Evolutionary conservation across 2,329 filamentous ascomycete species (phyloP), one percentile per base, ranked within the genome.

Genomic region (Fusarium dlaminii): DNA sequence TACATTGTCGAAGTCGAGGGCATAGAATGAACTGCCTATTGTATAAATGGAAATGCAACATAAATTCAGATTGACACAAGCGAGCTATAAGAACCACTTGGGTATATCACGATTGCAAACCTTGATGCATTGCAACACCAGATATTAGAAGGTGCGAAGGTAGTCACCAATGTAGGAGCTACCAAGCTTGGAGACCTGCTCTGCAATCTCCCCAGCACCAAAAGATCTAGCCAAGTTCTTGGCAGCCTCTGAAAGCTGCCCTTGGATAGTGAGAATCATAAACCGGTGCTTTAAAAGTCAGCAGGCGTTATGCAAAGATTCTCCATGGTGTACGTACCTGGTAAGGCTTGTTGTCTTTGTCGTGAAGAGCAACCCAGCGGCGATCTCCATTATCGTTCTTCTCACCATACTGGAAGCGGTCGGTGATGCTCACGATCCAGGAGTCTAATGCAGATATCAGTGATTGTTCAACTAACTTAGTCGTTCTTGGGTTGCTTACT

Each of bases 331-430:
- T 17, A 13, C 48, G 6, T 66, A 76, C 74, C 65, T 76, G 74
- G 15, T 68, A 74, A 2, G 54, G 32, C 34, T 70, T 76, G 62
- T 76, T 76, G 7, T 51, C 57, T 42, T 68, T 72, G n/a, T 75
- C 68, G 1, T 76, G 74, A 2, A 76, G 64, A 14, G 32, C 62
- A 4, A 75, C 20, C 73, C 73, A 76, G 14, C 74, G 74, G 0
- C 54, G 54, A 0, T 76, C 70, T 1, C 74, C 70, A 27, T n/a
- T 58, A 20, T 48, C 66, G 49, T 68, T 75, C 63, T 68, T 74
- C 70, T 76, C 46, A 5, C 74, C 74, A 8, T 76, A 76, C 45
- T 76, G 74, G 49, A 75, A 76, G 1, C 45, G 52, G 12, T 75
- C 73, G 20, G 1, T 66, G 22, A 75, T 72, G 3, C 1, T 46